phyloP scores from a whole-genome alignment of 192 early-diverging fungal species.

The Thoreauomyces humboldtii region DNA sequence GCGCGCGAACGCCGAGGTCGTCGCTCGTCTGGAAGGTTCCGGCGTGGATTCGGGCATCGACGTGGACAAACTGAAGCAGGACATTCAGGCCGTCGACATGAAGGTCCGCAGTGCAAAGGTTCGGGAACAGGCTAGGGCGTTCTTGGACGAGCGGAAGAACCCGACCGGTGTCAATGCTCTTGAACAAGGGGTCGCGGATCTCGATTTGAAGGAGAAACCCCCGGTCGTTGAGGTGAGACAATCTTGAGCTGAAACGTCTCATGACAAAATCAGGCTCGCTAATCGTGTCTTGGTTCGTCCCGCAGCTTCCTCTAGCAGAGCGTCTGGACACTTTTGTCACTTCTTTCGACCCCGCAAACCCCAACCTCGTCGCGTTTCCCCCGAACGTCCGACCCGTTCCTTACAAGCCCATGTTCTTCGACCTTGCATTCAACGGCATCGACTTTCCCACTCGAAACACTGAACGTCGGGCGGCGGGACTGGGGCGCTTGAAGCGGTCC shows the following conservation, averaged over 20 bases:
- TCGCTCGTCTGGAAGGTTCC: neutral
- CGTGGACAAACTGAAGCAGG: neutral
- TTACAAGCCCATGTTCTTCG: conserved; percentile 77
- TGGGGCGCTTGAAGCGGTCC: neutral
- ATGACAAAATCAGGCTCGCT: no score
- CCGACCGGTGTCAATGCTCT: conserved; percentile 3
- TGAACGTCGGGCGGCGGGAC: conserved; percentile 9
- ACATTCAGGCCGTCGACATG: neutral
- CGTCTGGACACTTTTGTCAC: conserved; percentile 50
- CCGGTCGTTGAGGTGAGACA: no score
- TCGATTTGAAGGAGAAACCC: no score
- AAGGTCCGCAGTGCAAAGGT: conserved; percentile 35
- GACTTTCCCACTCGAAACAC: conserved; percentile 49
- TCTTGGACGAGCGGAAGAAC: neutral
- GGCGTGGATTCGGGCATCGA: neutral
- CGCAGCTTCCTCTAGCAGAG: conserved; percentile 49
- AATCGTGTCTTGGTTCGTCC: no score
- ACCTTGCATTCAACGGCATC: conserved; percentile 69
- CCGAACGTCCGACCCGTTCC: conserved; percentile 62
- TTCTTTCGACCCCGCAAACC: conserved; percentile 36
- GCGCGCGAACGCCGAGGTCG: conserved; percentile 34
- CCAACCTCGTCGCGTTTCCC: conserved; percentile 66
- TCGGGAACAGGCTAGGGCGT: conserved; percentile 16
- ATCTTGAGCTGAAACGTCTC: no score
- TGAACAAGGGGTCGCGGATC: neutral